Percentiles rank a stretch among this genome's conserved stretches.
phyloP scores from a whole-genome alignment of 805 yeast genomes.

The Pichia paraexigua region DNA sequence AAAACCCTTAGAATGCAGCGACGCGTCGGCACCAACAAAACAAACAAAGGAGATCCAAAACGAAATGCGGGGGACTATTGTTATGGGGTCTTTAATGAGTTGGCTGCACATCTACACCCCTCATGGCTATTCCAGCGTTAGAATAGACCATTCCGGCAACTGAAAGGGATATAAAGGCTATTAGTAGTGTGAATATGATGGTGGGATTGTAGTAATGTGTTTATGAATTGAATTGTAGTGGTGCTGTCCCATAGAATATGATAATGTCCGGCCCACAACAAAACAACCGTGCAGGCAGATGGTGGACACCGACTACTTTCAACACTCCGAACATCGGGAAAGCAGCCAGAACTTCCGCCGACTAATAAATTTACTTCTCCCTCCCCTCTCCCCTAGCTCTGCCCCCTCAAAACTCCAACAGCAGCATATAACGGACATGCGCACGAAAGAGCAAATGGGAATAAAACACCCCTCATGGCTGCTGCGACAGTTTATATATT shows the following conservation, averaged over 20 bases:
- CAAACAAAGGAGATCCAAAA: not conserved
- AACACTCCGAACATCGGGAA: too few species aligned
- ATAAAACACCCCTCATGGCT: not conserved
- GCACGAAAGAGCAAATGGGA: not conserved
- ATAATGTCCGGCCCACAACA: not conserved
- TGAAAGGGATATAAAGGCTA: too few species aligned
- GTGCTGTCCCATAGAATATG: too few species aligned
- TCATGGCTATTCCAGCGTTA: not conserved
- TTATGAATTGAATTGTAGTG: too few species aligned
- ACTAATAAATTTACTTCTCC: too few species aligned
- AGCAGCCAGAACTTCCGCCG: too few species aligned
- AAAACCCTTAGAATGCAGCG: not conserved
- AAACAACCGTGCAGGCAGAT: not conserved
- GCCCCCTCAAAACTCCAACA: too few species aligned
- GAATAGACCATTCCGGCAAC: too few species aligned
- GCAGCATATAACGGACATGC: not conserved
- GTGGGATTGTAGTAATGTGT: too few species aligned
- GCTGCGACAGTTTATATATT: not conserved
- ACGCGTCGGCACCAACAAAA: not conserved
- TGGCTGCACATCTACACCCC: not conserved
- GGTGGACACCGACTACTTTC: too few species aligned
- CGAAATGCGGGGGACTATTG: not conserved
- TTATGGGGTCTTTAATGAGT: not conserved
- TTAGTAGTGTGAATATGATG: too few species aligned
- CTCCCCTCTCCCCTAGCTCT: too few species aligned